These are phyloP conservation scores for Agroathelia rolfsii DNA, from an alignment of 1,284 basidiomycete species.

Conservation along the genomic window DNA sequence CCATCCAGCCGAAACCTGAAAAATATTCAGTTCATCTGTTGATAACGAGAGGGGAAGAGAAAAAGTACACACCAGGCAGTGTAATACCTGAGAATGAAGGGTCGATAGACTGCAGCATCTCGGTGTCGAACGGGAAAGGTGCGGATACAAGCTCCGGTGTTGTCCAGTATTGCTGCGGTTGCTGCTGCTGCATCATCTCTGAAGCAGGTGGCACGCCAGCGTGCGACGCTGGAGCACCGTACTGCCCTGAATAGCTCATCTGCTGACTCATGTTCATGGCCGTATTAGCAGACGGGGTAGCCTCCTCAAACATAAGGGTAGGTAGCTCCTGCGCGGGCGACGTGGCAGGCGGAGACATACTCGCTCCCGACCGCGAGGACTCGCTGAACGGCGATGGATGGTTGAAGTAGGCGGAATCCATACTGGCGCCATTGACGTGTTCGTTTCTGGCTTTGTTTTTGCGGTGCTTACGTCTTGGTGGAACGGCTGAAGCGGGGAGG, in stretches of 20 bases:
- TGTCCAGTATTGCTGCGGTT: constrained; percentile 15
- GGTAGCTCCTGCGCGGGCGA: constrained; percentile 16
- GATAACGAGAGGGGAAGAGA: constrained; percentile 4
- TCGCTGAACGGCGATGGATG: constrained; percentile 7
- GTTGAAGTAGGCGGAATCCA: constrained; percentile 7
- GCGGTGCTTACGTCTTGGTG: constrained; percentile 12
- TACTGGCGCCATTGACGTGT: constrained; percentile 2
- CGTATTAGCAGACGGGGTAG: no score
- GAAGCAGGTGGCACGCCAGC: constrained; percentile 37
- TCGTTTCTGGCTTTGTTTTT: constrained; percentile 7
- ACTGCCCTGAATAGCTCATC: constrained; percentile 22
- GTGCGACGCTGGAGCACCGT: constrained; percentile 31
- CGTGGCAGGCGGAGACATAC: constrained; percentile 8
- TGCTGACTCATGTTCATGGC: no score
- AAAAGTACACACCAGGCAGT: constrained; percentile 34
- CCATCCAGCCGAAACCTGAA: constrained; percentile 34
- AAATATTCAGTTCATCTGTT: background rate
- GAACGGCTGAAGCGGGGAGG: constrained; percentile 16
- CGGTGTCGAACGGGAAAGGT: constrained; percentile 45
- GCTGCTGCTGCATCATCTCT: constrained; percentile 32
- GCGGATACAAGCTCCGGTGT: constrained; percentile 39
- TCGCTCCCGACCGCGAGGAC: constrained; percentile 8
- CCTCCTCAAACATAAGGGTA: constrained; percentile 27
- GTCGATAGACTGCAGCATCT: constrained; percentile 50
- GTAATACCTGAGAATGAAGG: constrained; percentile 43